Base-by-base conservation (phyloP, 495 filamentous ascomycete genomes). In the Hypoxylon subgilvum region DNA sequence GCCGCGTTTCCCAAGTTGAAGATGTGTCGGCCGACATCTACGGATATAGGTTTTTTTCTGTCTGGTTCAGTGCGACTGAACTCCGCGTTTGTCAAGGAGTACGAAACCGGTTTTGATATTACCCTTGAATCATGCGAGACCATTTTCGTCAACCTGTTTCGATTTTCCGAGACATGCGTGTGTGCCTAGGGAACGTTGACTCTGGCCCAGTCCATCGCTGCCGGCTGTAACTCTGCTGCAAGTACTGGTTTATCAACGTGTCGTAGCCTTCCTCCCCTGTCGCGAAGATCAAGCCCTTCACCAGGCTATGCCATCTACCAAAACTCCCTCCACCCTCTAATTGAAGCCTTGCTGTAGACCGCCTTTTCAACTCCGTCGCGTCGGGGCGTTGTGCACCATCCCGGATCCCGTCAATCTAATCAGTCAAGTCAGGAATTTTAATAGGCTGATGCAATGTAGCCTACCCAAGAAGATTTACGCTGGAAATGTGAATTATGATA, bases 131-230 rank as follows among this genome's bases (percentile, higher is more conserved):
- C 45, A 39, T 30, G 28, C 30, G 48, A 63, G 22, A 25, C 36
- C 22, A 48, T 43, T n/a, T 38, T 39, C 19, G 35, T 40, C 44
- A 22, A 45, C 27, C 23, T 53, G 60, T 58, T 58, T 63, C 42
- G 48, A 30, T 27, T 53, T 57, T 25, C 60, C 60, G 60, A 63
- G 53, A 63, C 60, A 63, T 63, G 22, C 48, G 35, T 53, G 31
- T 45, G 53, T 53, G 42, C 40, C 43, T n/a, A 40, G 16, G 25
- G 18, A 39, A 9, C 18, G 36, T 34, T 34, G 4, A 52, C 25
- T 41, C 5, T 44, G 17, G n/a, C n/a, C 40, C 18, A 27, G n/a
- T 12, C 40, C 18, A 27, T 23, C 30, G 9, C 32, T 22, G 27
- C 34, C 21, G 17, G 25, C 35, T 12, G n/a, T n/a, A n/a, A n/a